These are phyloP conservation scores for Talaromyces verruculosus DNA, from an alignment of 2,329 filamentous ascomycete species.

Conservation along the genomic window DNA sequence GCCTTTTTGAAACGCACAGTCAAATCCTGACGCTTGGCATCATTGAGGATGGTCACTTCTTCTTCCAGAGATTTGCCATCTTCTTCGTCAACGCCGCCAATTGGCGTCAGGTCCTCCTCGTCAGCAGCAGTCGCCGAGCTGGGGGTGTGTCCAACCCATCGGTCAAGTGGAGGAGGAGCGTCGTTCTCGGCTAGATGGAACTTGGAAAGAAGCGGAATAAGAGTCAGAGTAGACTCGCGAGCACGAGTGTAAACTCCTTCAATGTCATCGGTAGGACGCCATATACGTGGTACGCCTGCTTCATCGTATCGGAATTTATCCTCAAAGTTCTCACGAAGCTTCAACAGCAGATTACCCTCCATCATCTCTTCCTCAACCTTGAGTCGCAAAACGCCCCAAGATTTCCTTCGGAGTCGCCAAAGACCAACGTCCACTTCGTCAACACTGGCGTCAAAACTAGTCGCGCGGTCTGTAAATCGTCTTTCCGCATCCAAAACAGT, in stretches of 20 bases:
- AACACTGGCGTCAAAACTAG: slow-evolving; percentile 87
- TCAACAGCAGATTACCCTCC: slow-evolving; percentile 93
- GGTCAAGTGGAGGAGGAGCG: slow-evolving; percentile 75
- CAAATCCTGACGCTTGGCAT: slow-evolving; percentile 86
- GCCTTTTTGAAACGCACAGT: slow-evolving; percentile 97
- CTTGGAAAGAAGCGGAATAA: slow-evolving; percentile 83
- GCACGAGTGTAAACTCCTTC: slow-evolving; percentile 92
- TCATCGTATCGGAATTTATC: slow-evolving; percentile 99
- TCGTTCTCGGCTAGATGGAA: slow-evolving; percentile 77
- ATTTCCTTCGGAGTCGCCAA: slow-evolving; percentile 90
- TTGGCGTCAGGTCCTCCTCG: slow-evolving; percentile 83
- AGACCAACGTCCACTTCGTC: slow-evolving; percentile 90
- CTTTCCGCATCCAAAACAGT: slow-evolving; percentile 82
- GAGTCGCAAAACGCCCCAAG: slow-evolving; percentile 84
- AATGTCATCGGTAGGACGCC: slow-evolving; percentile 95
- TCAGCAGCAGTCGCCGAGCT: slow-evolving; percentile 73
- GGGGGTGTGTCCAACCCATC: slow-evolving; percentile 79
- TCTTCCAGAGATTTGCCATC: slow-evolving; percentile 93
- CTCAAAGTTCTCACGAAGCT: slow-evolving; percentile 96
- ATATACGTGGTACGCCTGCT: slow-evolving; percentile 89
- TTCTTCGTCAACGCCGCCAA: slow-evolving; percentile 91
- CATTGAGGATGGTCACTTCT: slow-evolving; percentile 91
- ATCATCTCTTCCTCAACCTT: slow-evolving; percentile 97
- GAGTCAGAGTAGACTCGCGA: slow-evolving; percentile 82
- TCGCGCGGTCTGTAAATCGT: slow-evolving; percentile 82